These are phyloP conservation scores for Periconia macrospinosa DNA, from an alignment of 2,329 filamentous ascomycete species.

Conservation along the genomic window DNA sequence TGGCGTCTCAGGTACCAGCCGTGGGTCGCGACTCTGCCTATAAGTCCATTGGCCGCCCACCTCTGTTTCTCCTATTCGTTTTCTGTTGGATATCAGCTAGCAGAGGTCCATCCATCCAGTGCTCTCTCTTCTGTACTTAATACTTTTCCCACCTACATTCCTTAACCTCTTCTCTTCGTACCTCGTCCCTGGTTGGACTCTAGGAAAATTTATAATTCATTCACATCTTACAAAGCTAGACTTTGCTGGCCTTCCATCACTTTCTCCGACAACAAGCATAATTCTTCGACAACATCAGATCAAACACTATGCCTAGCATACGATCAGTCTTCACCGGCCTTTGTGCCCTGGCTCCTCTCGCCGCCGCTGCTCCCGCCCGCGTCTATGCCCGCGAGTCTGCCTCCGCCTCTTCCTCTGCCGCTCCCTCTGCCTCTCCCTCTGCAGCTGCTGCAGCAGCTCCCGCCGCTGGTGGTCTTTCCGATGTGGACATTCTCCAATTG, in stretches of 20 bases:
- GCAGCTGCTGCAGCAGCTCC: slow-evolving; percentile 15
- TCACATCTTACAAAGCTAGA: slow-evolving; percentile 34
- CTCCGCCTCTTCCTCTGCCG: slow-evolving; percentile 5
- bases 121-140: slow-evolving; percentile 36
- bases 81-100: slow-evolving; percentile 41
- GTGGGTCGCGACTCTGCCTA: slow-evolving; percentile 35
- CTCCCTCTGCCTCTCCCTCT: slow-evolving; percentile 18
- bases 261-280: slow-evolving; percentile 1
- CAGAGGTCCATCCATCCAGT: slow-evolving; percentile 33
- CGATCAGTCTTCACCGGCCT: slow-evolving; percentile 38
- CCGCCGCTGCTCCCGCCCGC: slow-evolving; percentile 32
- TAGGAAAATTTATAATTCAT: slow-evolving; percentile 38
- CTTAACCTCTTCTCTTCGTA: slow-evolving; percentile 38
- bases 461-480: slow-evolving; percentile 40
- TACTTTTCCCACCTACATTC: slow-evolving; percentile 35
- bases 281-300: slow-evolving; percentile 19
- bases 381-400: slow-evolving; percentile 28
- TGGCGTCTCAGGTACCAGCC: slow-evolving; percentile 40
- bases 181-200: slow-evolving; percentile 46
- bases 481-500: slow-evolving; percentile 59
- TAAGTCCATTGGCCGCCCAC: slow-evolving; percentile 43
- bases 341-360: slow-evolving; percentile 39
- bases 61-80: slow-evolving; percentile 38
- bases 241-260: slow-evolving; percentile 40
- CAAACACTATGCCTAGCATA: slow-evolving; percentile 43